phyloP scores from a whole-genome alignment of 139 green algal species.

The Axilococcus clingmanii region DNA sequence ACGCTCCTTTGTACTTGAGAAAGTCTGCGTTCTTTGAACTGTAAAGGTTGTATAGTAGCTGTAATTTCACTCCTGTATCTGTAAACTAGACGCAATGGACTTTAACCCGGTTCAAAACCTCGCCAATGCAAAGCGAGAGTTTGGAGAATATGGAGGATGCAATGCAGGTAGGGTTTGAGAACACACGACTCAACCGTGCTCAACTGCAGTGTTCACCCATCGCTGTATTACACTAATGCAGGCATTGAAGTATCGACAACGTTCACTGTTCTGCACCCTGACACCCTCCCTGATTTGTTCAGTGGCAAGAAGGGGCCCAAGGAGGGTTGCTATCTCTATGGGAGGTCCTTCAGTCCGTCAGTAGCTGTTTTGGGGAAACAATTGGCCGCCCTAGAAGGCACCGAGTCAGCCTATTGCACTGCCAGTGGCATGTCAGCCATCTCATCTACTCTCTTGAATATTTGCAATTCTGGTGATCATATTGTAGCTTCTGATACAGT shows the following conservation, averaged over 20 bases:
- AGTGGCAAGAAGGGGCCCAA: slow-evolving; percentile 10
- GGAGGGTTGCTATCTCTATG: slow-evolving; percentile 58
- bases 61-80: no score
- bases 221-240: no score
- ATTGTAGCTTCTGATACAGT: slow-evolving; percentile 45
- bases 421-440: slow-evolving; percentile 63
- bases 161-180: no score
- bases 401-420: slow-evolving; percentile 48
- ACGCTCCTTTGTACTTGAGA: no score
- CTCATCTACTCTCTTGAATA: slow-evolving; percentile 33
- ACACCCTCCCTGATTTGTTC: slow-evolving; percentile 43
- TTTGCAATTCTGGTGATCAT: slow-evolving; percentile 62
- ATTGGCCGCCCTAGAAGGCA: slow-evolving; percentile 59
- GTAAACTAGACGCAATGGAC: no score
- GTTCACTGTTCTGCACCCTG: slow-evolving; percentile 27
- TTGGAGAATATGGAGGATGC: no score
- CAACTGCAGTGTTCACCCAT: no score
- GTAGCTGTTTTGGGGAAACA: slow-evolving; percentile 40
- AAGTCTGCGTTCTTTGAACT: no score
- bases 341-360: slow-evolving; percentile 51
- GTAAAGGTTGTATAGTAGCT: no score
- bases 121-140: no score
- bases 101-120: no score
- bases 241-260: background rate
- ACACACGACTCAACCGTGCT: no score